A percentile compares a stretch with the other conserved stretches of the same genome.
Conservation (phyloP, 2,329 filamentous ascomycete species). For the Fusarium liriodendri region DNA sequence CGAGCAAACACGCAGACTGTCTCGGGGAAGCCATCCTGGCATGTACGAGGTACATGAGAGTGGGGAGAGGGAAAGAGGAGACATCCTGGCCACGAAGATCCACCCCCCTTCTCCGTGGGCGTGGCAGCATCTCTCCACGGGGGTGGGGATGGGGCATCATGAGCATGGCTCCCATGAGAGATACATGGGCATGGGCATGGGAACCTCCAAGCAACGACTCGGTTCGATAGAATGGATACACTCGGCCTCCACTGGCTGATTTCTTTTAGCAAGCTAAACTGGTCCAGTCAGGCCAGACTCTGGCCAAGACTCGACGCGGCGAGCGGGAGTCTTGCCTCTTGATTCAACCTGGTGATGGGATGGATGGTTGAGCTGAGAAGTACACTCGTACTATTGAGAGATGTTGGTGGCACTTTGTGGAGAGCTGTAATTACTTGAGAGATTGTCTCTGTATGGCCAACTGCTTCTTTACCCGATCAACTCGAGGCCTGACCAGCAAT, state of each 20-base stretch:
- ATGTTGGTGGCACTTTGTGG: constrained; percentile 13
- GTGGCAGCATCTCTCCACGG: constrained; percentile 17
- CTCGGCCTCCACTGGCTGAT: constrained; percentile 1
- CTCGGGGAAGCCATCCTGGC: constrained; percentile 32
- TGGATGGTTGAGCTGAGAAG: constrained; percentile 13
- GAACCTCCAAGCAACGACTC: constrained; percentile 16
- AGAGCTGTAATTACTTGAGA: constrained; percentile 6
- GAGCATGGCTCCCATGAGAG: not conserved
- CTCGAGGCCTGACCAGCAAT: not conserved
- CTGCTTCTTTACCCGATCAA: not conserved
- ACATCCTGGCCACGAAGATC: constrained; percentile 17
- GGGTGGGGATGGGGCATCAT: constrained; percentile 23
- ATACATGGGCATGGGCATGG: constrained; percentile 12
- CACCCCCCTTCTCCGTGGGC: constrained; percentile 11
- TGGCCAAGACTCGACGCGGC: constrained; percentile 7
- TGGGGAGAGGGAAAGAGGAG: constrained; percentile 12
- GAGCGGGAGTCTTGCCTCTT: constrained; percentile 16
- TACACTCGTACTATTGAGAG: not conserved
- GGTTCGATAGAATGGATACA: constrained; percentile 6
- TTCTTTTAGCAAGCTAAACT: constrained; percentile 7
- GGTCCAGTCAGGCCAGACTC: constrained; percentile 7
- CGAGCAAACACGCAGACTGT: not conserved
- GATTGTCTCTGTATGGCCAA: constrained; percentile 12
- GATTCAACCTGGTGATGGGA: not conserved
- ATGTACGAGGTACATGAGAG: constrained; percentile 21